Base-by-base conservation (phyloP, 192 early-diverging fungal species). In the Coemansia asiatica region DNA sequence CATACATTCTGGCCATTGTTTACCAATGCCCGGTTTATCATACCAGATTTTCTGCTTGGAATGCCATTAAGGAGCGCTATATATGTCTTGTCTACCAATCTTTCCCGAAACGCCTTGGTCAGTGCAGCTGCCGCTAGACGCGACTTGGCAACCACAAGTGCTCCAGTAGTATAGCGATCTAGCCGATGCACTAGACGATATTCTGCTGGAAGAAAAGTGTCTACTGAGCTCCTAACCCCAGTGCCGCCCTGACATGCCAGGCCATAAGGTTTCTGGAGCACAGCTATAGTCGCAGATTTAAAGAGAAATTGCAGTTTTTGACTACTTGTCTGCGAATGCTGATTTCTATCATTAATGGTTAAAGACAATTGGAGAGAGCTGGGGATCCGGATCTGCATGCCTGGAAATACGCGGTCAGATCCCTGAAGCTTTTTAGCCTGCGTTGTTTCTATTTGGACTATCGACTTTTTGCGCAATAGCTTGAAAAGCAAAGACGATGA, bases 181-280 rank as follows among this genome's bases (percentile, higher is more conserved):
- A 75, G 67, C 13, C 73, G 51, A 47, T 75, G 73, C 9, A 75
- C 73, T 2, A 75, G 63, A 3, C 67, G 56, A 22, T 69, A 66
- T 4, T 26, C 66, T 56, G 25, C 55, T 10, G 53, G 63, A 6
- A 75, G 67, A 25, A 75, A 26, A 7, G 15, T 49, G 28, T 69
- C 73, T 0, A 69, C 36, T 0, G 73, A 75, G 27, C 66, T 56
- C 21, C 26, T 49, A 1, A 75, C 57, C 19, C 51, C 51, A 15
- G 48, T 69, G 13, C 73, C 73, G 27, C 67, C 73, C 33, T 75
- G 73, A 38, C 73, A 75, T 28, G 73, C 19, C 22, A 75, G 53
- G 0, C 73, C 73, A 1, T 36, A 8, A 4, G 73, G 73, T 22
- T 75, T 75, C 47, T 59, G 50, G 16, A 75, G 49, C 10, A 75